A percentile compares a stretch with the other conserved stretches of the same genome.
Evolutionary conservation across 2,329 filamentous ascomycete genomes (phyloP).

Genomic region (Colletotrichum navitas): DNA sequence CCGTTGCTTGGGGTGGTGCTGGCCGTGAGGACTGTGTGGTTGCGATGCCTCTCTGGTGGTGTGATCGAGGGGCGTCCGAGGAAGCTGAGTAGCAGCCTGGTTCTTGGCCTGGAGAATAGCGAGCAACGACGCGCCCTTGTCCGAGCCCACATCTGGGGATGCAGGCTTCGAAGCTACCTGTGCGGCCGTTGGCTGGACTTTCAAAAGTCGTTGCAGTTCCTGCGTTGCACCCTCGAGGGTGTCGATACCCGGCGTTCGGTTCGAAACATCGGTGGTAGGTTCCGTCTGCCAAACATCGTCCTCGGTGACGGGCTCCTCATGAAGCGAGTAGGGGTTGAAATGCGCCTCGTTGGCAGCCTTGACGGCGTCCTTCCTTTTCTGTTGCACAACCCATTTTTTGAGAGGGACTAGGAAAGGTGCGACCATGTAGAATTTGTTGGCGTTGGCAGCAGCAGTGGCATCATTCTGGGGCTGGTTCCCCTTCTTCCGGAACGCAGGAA

Average conservation of each 20-base stretch:
- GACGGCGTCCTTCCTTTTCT: slow-evolving; percentile 78
- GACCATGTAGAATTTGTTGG: slow-evolving; percentile 98
- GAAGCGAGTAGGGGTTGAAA: slow-evolving; percentile 57
- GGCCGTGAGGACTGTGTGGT: slow-evolving; percentile 70
- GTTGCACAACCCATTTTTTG: slow-evolving; percentile 90
- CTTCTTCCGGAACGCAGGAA: slow-evolving; percentile 85
- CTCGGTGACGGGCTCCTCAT: slow-evolving; percentile 71
- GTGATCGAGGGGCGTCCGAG: slow-evolving; percentile 69
- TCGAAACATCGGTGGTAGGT: slow-evolving; percentile 47
- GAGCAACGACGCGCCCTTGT: slow-evolving; percentile 65
- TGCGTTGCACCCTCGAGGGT: slow-evolving; percentile 64
- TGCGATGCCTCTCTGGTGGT: slow-evolving; percentile 61
- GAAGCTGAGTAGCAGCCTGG: slow-evolving; percentile 46
- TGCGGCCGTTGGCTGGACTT: slow-evolving; percentile 65
- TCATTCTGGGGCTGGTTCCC: slow-evolving; percentile 68
- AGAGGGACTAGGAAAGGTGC: slow-evolving; percentile 89
- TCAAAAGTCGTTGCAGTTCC: slow-evolving; percentile 67
- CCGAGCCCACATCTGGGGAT: slow-evolving; percentile 47
- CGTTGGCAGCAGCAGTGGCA: slow-evolving; percentile 67
- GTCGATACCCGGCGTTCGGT: slow-evolving; percentile 56
- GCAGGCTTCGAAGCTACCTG: slow-evolving; percentile 58
- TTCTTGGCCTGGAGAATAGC: slow-evolving; percentile 63
- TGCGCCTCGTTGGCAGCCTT: slow-evolving; percentile 57
- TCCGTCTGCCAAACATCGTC: slow-evolving; percentile 68
- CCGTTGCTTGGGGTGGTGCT: slow-evolving; percentile 47